These are phyloP conservation scores for Camelina neglecta DNA, from an alignment of 345 rosid genomes.

Conservation along the genomic window DNA sequence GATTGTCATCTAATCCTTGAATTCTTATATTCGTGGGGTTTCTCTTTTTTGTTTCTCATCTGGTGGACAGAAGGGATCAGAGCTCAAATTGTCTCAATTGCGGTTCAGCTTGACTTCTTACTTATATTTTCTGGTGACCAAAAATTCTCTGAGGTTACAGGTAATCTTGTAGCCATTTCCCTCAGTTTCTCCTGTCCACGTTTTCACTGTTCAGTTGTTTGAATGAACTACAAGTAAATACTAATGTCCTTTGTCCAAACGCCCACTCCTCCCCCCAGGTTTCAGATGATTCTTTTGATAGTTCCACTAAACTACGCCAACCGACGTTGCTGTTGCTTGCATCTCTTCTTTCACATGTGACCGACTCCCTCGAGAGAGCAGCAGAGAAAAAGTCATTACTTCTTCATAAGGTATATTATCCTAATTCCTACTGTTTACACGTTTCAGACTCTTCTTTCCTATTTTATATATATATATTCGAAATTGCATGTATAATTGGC, in stretches of 20 bases:
- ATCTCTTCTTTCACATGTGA: constrained; percentile 69
- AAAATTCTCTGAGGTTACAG: constrained; percentile 80
- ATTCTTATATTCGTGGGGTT: constrained; percentile 21
- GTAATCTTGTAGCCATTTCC: constrained; percentile 41
- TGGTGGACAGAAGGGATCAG: constrained; percentile 57
- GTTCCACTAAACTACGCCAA: constrained; percentile 59
- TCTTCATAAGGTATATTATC: constrained; percentile 66
- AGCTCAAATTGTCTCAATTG: constrained; percentile 60
- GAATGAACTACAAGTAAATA: not conserved
- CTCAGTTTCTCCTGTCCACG: not conserved
- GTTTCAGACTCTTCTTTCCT: not conserved
- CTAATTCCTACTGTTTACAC: not conserved
- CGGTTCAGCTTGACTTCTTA: constrained; percentile 84
- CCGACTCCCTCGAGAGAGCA: constrained; percentile 78
- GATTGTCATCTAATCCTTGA: constrained; percentile 9
- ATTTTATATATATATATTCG: not conserved
- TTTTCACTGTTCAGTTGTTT: constrained; percentile 10
- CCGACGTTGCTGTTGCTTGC: constrained; percentile 69
- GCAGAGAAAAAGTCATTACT: constrained; percentile 86
- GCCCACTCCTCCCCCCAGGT: constrained; percentile 52
- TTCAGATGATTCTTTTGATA: constrained; percentile 54
- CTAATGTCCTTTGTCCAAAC: constrained; percentile 28
- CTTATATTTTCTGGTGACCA: constrained; percentile 79
- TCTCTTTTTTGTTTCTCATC: constrained; percentile 13
- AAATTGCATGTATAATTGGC: constrained; percentile 35